Conservation (phyloP, 352 stramenopile genomes). For the Globisporangium nodosum region DNA sequence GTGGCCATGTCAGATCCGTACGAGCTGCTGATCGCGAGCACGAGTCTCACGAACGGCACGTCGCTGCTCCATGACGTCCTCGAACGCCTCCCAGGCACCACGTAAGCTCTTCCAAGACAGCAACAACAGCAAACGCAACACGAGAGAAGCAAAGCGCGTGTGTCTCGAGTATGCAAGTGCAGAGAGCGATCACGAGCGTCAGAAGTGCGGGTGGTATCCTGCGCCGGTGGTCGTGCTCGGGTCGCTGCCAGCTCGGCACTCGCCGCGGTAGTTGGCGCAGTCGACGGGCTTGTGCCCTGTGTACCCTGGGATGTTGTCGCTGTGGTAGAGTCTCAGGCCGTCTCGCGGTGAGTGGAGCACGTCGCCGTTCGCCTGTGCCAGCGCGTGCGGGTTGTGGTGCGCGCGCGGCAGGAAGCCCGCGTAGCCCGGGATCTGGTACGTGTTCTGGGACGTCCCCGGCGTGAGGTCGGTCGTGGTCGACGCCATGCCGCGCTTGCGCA, state of each 20-base stretch:
- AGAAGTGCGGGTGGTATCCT: constrained; percentile 52
- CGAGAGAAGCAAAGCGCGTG: not conserved
- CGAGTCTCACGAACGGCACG: constrained; percentile 51
- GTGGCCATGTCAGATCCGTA: constrained; percentile 35
- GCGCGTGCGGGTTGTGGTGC: constrained; percentile 50
- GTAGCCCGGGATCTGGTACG: constrained; percentile 81
- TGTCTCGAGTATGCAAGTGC: not conserved
- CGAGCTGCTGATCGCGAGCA: constrained; percentile 54
- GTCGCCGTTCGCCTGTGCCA: constrained; percentile 47
- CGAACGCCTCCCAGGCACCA: constrained; percentile 37
- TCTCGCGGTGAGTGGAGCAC: constrained; percentile 28
- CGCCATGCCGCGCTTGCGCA: constrained; percentile 73
- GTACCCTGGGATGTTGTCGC: constrained; percentile 80
- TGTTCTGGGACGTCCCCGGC: constrained; percentile 57
- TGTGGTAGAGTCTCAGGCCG: constrained; percentile 69
- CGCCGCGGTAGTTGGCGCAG: constrained; percentile 74
- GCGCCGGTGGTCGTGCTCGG: constrained; percentile 52
- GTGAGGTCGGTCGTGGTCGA: constrained; percentile 74
- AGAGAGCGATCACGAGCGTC: constrained; percentile 8
- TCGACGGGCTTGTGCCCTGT: constrained; percentile 73
- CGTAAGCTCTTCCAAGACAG: not conserved
- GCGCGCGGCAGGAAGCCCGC: constrained; percentile 57
- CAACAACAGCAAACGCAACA: too few relatives aligned
- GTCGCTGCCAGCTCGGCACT: constrained; percentile 58
- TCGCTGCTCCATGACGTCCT: constrained; percentile 44